Evolutionary conservation across 805 yeast species (phyloP).

Genomic region (Hemisphaericaspora nanyangensis): DNA sequence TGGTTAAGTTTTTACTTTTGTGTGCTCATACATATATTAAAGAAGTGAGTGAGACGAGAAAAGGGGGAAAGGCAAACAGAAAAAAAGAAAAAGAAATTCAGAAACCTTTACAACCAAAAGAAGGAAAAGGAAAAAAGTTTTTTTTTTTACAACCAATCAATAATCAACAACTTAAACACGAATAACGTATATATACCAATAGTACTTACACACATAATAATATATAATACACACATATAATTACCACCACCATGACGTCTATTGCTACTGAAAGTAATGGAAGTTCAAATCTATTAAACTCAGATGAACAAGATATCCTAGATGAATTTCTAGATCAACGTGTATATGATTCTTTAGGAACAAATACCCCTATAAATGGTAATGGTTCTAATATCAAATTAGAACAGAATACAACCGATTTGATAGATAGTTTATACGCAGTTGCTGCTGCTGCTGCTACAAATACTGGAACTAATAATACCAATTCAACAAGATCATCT

Average conservation of each 20-base stretch:
- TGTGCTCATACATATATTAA: no score
- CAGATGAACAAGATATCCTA: conserved; percentile 43
- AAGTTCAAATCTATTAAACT: not conserved
- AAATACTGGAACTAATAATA: not conserved
- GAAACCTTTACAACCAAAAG: no score
- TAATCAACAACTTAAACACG: no score
- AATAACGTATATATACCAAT: no score
- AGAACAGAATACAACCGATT: conserved; percentile 7
- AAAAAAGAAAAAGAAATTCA: no score
- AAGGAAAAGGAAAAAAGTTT: no score
- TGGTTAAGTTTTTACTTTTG: no score
- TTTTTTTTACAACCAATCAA: no score
- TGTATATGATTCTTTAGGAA: conserved; percentile 36
- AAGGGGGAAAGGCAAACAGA: no score
- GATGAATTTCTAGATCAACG: conserved; percentile 57
- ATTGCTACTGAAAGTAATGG: not conserved
- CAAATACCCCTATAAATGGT: conserved; percentile 8
- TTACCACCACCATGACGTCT: not conserved
- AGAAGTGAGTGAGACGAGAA: no score
- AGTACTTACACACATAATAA: no score
- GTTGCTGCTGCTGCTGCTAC: not conserved
- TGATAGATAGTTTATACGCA: conserved; percentile 15
- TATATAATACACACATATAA: no score
- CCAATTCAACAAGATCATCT: conserved; percentile 4
- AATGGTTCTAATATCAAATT: conserved; percentile 1